Evolutionary conservation across 495 filamentous ascomycete genomes (phyloP).

Genomic region (Aspergillus baeticus): DNA sequence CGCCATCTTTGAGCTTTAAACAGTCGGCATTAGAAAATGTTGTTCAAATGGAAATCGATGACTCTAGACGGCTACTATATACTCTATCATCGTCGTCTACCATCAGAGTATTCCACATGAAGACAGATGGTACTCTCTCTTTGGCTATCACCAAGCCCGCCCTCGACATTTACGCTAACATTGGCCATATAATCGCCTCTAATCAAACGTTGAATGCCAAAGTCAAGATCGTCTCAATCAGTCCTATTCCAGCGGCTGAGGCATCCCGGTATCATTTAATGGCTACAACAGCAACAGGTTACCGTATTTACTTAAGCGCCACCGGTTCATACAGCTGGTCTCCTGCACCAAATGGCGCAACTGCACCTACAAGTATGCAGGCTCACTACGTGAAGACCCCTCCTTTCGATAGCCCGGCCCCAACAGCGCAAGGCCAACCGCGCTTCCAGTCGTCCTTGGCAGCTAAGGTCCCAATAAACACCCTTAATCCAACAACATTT

Average conservation of each 20-base stretch:
- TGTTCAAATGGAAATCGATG: conserved; percentile 78
- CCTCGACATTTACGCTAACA: conserved; percentile 57
- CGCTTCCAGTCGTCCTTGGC: conserved; percentile 27
- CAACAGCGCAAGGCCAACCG: conserved; percentile 28
- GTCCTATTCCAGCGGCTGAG: conserved; percentile 76
- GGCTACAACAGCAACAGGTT: conserved; percentile 86
- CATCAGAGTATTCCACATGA: conserved; percentile 83
- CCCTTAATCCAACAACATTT: conserved; percentile 53
- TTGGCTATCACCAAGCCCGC: conserved; percentile 57
- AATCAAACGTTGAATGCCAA: conserved; percentile 64
- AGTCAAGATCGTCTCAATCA: conserved; percentile 76
- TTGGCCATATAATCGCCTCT: conserved; percentile 74
- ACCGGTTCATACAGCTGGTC: conserved; percentile 72
- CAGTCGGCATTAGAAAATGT: conserved; percentile 59
- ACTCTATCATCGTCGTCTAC: conserved; percentile 83
- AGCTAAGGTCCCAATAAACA: conserved; percentile 36
- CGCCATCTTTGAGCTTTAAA: conserved; percentile 56
- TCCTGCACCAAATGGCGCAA: conserved; percentile 50
- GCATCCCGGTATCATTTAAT: conserved; percentile 83
- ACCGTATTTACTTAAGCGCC: conserved; percentile 87
- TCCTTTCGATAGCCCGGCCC: conserved; percentile 48
- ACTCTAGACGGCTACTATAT: conserved; percentile 83
- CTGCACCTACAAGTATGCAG: conserved; percentile 91
- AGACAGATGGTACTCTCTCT: conserved; percentile 47
- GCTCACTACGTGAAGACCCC: conserved; percentile 94